Base-by-base conservation (phyloP, 208 protist species). In the Trypanosomatidae sp. region DNA sequence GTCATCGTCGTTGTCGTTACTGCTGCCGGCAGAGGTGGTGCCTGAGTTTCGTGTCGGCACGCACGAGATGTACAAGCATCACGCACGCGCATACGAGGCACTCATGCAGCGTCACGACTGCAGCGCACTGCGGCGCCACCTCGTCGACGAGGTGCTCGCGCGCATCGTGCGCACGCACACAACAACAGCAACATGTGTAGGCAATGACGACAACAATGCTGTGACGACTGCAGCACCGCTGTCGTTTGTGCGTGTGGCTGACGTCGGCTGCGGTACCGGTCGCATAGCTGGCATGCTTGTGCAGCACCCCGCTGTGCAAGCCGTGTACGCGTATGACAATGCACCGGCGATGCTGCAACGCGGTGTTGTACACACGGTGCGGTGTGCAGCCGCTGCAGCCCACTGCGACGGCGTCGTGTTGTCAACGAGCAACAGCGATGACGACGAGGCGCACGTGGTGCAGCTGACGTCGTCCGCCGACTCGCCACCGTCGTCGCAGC, bases 201-300 rank as follows among this genome's bases (percentile, higher is more conserved):
- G 10, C n/a, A 18, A 6, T 15, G 27, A 19, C 13, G 3, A 32
- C 26, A 8, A n/a, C n/a, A n/a, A n/a, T n/a, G n/a, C n/a, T n/a
- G n/a, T n/a, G n/a, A n/a, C n/a, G n/a, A n/a, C n/a, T 2, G 30
- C 25, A 22, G 33, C 43, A 27, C 37, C n/a, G n/a, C n/a, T n/a
- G n/a, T n/a, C n/a, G n/a, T n/a, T 32, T 41, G 21, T 82, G 23
- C 62, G 53, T 6, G 76, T 90, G 6, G 65, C 61, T 4, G 82
- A 91, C 45, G 66, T 91, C 42, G 82, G 82, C 19, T 91, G 82
- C 48, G 82, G 82, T 11, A 91, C 82, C 0, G 82, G 82, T 2
- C 72, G 82, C 11, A 76, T 91, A 16, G 68, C 56, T 42, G 35
- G 35, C 25, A 83, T 88, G 59, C 26, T 81, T 3, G 53, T 30